phyloP scores from a whole-genome alignment of 1,284 basidiomycete genomes.

The Cerrena zonata region DNA sequence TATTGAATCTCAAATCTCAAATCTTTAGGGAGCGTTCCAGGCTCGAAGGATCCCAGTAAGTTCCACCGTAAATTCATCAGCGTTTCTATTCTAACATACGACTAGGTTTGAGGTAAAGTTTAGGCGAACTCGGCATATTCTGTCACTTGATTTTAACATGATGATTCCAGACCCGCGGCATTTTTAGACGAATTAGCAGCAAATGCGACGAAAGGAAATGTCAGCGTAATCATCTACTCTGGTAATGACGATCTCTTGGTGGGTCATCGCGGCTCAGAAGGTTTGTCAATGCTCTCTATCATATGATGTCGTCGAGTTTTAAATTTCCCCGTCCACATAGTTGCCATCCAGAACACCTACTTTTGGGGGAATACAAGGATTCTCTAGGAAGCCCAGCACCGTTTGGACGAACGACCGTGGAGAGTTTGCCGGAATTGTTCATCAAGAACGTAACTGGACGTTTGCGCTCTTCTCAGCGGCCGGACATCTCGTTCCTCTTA shows the following conservation, averaged over 20 bases:
- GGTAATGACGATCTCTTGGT: conserved; percentile 23
- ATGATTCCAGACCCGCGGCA: conserved; percentile 16
- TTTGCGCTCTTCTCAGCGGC: conserved; percentile 22
- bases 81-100: no score
- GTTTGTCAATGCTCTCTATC: conserved; percentile 9
- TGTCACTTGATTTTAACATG: not conserved
- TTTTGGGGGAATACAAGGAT: conserved; percentile 61
- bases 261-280: conserved; percentile 19
- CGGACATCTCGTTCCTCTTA: conserved; percentile 22
- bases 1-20: no score
- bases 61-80: no score
- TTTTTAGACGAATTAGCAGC: conserved; percentile 21
- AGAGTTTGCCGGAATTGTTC: conserved; percentile 23
- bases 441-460: conserved; percentile 26
- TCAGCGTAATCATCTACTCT: conserved; percentile 20
- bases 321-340: conserved; percentile 35
- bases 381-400: conserved; percentile 54
- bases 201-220: conserved; percentile 15
- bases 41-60: conserved; percentile 10
- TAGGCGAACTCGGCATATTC: no score
- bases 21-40: conserved; percentile 13
- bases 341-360: conserved; percentile 46
- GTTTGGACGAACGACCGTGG: conserved; percentile 32
- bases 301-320: not conserved
- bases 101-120: no score